Base-by-base conservation (phyloP, 2,329 filamentous ascomycete genomes). In the Penicillium sp. region DNA sequence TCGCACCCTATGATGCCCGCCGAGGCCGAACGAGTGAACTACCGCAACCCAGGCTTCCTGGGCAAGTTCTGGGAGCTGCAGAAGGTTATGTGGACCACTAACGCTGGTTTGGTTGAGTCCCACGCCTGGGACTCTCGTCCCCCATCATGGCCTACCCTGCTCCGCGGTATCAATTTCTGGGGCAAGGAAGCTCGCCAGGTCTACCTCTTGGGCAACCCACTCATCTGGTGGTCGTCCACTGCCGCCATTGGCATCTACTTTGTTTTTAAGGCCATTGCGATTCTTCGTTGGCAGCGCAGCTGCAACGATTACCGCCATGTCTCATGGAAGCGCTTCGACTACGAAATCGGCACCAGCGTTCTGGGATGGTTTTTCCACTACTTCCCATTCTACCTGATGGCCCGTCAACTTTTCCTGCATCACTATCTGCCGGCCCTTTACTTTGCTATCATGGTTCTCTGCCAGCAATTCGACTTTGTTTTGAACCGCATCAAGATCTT, bases 151-250 rank as follows among this genome's bases (percentile, higher is more conserved):
- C 95, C 95, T 22, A 85, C 96, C 56, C 86, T 99, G 52, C 86
- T 86, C 65, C 91, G 95, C 61, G 95, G 95, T 69, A 99, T 99
- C 83, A 99, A 99, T 81, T 99, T 99, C 83, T 99, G 95, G 95
- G 92, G 93, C 64, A 92, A 90, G 69, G 84, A 97, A 69, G 84
- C 96, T 75, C 91, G 92, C 59, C 95, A 99, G 74, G 92, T 99
- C 67, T 99, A 99, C 76, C 87, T 99, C 21, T 88, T 97, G 55
- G 95, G 95, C 54, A 98, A 99, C 76, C 93, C 93, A 2, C 77
- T 97, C 56, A 89, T 98, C 66, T 99, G 95, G 95, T 98, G 90
- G 88, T 87, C 86, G 31, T 92, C 91, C 7, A 93, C 90, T 14
- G 79, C 86, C 9, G 88, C 92, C 19, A 85, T 99, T 62, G 84